A percentile compares a stretch with the other conserved stretches of the same genome.
These are phyloP conservation scores for Arthroderma sp. DNA, from an alignment of 2,329 filamentous ascomycete species.

Conservation along the genomic window DNA sequence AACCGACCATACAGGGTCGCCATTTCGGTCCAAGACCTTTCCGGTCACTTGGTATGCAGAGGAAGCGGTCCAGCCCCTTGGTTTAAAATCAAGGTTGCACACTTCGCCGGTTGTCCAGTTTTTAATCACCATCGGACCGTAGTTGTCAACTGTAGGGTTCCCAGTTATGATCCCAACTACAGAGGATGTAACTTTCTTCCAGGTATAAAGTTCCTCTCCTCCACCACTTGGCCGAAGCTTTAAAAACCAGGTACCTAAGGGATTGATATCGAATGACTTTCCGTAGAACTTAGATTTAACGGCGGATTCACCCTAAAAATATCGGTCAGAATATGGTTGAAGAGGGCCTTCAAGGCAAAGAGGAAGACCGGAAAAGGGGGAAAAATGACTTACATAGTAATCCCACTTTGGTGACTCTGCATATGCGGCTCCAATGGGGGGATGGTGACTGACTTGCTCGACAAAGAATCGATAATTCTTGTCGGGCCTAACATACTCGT, in stretches of 20 bases:
- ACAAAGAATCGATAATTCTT: constrained; percentile 98
- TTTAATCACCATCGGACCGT: constrained; percentile 91
- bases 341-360: background rate
- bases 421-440: constrained; percentile 83
- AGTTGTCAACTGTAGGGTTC: constrained; percentile 93
- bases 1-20: constrained; percentile 75
- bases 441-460: constrained; percentile 96
- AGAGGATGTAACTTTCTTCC: constrained; percentile 96
- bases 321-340: background rate
- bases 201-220: constrained; percentile 81
- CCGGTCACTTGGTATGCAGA: constrained; percentile 81
- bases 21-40: constrained; percentile 66
- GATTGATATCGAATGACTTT: constrained; percentile 94
- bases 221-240: constrained; percentile 63
- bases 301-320: constrained; percentile 65
- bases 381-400: constrained; percentile 50
- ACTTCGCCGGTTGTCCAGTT: constrained; percentile 93
- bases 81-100: constrained; percentile 84
- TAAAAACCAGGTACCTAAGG: constrained; percentile 92
- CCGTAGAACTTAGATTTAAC: constrained; percentile 97
- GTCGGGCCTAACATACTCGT: constrained; percentile 88
- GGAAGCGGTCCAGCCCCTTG: constrained; percentile 87
- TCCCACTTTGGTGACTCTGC: constrained; percentile 91
- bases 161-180: constrained; percentile 98
- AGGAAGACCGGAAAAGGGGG: background rate